Conservation (phyloP, 2,329 filamentous ascomycete genomes). For the Stachybotrys echinatus region DNA sequence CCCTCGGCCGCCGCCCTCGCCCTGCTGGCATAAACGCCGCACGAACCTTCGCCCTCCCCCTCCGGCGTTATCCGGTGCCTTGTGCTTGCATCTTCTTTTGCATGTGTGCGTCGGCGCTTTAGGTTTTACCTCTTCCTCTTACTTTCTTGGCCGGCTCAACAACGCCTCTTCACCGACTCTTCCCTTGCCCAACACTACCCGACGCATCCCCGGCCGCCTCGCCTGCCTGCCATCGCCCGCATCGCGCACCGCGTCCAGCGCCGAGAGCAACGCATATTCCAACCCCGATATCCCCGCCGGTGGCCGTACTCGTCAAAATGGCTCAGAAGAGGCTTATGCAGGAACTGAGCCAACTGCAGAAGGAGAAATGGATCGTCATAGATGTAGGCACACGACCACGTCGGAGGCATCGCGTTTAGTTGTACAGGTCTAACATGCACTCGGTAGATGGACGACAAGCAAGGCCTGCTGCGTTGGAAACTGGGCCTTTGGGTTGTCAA, state of each 20-base stretch:
- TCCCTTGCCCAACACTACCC: too few species aligned
- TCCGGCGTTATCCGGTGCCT: background rate
- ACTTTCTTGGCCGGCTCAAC: too few species aligned
- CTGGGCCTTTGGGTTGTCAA: constrained; percentile 90
- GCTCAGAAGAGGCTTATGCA: constrained; percentile 77
- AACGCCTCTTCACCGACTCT: too few species aligned
- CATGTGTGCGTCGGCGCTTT: background rate
- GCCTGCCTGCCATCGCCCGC: too few species aligned
- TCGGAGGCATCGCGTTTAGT: constrained; percentile 35
- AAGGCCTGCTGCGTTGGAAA: constrained; percentile 84
- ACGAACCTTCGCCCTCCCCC: background rate
- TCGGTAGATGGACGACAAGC: constrained; percentile 58
- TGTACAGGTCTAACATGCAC: constrained; percentile 3
- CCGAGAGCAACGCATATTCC: too few species aligned
- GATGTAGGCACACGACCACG: constrained; percentile 33
- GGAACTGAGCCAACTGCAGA: constrained; percentile 74
- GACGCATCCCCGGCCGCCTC: too few species aligned
- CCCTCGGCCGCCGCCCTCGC: background rate
- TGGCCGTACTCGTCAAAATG: constrained; percentile 32
- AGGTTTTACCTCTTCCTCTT: too few species aligned
- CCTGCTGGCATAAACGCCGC: background rate
- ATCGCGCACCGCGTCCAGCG: too few species aligned
- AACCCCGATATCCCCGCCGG: too few species aligned
- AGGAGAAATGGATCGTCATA: constrained; percentile 92
- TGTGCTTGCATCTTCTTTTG: background rate